Conservation (phyloP, 2,329 filamentous ascomycete genomes). For the Penicillium sp. region DNA sequence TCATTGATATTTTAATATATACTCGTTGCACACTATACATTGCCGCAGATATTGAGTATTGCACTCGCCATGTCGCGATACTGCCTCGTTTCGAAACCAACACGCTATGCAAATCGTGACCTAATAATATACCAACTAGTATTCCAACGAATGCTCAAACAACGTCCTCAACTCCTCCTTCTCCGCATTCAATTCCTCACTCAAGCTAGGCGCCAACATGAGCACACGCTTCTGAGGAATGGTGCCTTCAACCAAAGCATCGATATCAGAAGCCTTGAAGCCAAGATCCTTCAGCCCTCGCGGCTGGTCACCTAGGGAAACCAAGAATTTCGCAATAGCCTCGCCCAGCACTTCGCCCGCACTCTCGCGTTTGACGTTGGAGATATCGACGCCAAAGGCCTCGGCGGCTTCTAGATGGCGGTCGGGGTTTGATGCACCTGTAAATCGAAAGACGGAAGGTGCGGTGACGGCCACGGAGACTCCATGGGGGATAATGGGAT, state of each 20-base stretch:
- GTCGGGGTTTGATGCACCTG: constrained; percentile 83
- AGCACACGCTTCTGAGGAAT: constrained; percentile 87
- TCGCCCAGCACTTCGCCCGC: constrained; percentile 86
- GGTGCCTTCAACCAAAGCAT: constrained; percentile 85
- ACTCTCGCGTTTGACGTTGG: constrained; percentile 79
- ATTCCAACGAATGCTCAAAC: constrained; percentile 62
- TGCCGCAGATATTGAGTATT: neutral
- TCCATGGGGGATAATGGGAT: constrained; percentile 87
- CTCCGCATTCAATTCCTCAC: constrained; percentile 64
- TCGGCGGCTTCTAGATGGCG: constrained; percentile 87
- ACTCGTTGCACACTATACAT: too few species aligned
- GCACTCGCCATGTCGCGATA: too few species aligned
- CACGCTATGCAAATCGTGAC: neutral
- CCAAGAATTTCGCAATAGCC: constrained; percentile 75
- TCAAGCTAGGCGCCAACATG: constrained; percentile 82
- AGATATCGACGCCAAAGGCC: constrained; percentile 84
- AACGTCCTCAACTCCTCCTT: constrained; percentile 66
- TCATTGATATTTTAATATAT: too few species aligned
- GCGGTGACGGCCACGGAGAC: constrained; percentile 93
- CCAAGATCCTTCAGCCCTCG: constrained; percentile 78
- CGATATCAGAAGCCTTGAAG: constrained; percentile 71
- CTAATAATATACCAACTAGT: constrained; percentile 31
- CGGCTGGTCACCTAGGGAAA: constrained; percentile 84
- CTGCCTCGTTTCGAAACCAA: neutral
- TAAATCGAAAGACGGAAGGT: constrained; percentile 91